Percentiles rank a stretch among this genome's conserved stretches.
Evolutionary conservation across 441 rosid species (phyloP).

Genomic region (Macaranga tanarius): DNA sequence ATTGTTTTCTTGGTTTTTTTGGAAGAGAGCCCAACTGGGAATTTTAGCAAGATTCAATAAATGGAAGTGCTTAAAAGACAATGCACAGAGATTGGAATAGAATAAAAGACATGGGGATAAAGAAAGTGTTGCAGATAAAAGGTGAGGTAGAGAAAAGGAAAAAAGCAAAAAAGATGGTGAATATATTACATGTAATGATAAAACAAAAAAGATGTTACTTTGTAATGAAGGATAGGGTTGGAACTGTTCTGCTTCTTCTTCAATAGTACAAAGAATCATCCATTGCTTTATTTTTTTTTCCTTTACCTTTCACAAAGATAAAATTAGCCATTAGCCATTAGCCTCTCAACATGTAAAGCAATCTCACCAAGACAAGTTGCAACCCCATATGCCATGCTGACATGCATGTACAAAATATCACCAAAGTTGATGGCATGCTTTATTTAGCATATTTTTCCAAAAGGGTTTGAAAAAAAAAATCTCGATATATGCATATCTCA

Average conservation of each 20-base stretch:
- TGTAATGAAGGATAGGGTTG: conserved; percentile 52
- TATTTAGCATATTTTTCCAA: neutral
- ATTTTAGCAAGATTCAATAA: conserved; percentile 22
- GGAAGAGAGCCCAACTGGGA: conserved; percentile 30
- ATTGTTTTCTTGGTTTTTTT: conserved; percentile 23
- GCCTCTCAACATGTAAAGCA: conserved; percentile 22
- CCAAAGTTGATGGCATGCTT: conserved; percentile 3
- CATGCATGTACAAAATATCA: conserved; percentile 15
- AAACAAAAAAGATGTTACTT: conserved; percentile 51
- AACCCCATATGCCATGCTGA: neutral
- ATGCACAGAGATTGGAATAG: conserved; percentile 14
- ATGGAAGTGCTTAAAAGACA: conserved; percentile 30
- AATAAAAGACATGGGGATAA: conserved; percentile 26
- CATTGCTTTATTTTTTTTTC: neutral
- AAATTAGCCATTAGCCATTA: neutral
- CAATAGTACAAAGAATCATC: conserved; percentile 18
- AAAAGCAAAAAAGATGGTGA: conserved; percentile 33
- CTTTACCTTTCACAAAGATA: conserved; percentile 7
- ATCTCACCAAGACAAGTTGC: conserved; percentile 28
- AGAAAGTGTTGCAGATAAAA: conserved; percentile 23
- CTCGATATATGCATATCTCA: neutral
- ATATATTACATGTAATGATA: conserved; percentile 44
- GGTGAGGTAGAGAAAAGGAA: conserved; percentile 10
- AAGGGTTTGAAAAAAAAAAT: conserved; percentile 6
- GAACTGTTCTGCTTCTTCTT: conserved; percentile 14